Evolutionary conservation across 306 rosid genomes (phyloP).

Genomic region (Sicyos baderoa): DNA sequence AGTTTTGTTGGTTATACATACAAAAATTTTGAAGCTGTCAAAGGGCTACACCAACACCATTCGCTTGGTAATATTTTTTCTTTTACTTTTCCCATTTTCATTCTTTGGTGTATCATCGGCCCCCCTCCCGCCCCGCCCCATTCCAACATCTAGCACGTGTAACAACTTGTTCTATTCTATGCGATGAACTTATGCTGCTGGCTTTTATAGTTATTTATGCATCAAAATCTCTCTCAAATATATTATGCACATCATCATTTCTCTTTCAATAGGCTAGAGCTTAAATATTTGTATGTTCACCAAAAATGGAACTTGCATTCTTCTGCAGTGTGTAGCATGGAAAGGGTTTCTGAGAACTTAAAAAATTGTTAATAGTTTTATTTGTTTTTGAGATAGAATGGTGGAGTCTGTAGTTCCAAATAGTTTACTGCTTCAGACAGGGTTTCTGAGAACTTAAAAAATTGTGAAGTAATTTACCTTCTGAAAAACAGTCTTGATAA

Average conservation of each 20-base stretch:
- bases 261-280: background rate
- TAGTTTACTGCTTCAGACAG: background rate
- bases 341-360: no score
- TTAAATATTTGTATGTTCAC: background rate
- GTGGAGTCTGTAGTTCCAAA: background rate
- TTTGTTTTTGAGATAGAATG: no score
- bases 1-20: slow-evolving; percentile 96
- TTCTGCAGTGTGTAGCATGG: background rate
- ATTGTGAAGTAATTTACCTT: background rate
- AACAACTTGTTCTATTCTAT: background rate
- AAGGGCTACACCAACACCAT: slow-evolving; percentile 43
- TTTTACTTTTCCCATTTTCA: slow-evolving; percentile 11
- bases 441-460: background rate
- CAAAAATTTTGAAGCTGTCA: slow-evolving; percentile 85
- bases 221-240: background rate
- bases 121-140: background rate
- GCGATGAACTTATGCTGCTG: background rate
- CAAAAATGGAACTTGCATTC: background rate
- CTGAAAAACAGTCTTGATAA: background rate
- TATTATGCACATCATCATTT: background rate
- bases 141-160: background rate
- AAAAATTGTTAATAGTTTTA: no score
- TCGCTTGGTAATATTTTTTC: slow-evolving; percentile 43
- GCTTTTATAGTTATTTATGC: background rate
- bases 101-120: background rate